These are phyloP conservation scores for Petunia axillaris DNA, from an alignment of 257 asterid species.

Conservation along the genomic window DNA sequence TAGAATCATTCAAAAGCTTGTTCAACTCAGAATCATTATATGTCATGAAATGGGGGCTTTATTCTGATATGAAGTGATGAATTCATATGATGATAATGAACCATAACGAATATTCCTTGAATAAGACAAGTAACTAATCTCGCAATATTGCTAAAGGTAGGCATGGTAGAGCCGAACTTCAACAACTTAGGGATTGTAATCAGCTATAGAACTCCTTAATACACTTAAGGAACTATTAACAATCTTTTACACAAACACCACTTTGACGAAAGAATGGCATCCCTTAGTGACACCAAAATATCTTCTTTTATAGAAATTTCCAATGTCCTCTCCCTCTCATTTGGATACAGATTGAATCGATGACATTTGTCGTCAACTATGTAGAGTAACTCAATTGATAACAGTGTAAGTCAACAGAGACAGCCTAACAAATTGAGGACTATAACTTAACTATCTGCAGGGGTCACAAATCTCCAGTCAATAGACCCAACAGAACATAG, in stretches of 20 bases:
- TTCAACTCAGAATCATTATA: not conserved
- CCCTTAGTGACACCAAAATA: not conserved
- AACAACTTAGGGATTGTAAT: not conserved
- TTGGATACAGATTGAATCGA: not conserved
- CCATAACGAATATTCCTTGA: not conserved
- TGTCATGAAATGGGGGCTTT: not conserved
- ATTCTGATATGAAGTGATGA: not conserved
- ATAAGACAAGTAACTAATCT: not conserved
- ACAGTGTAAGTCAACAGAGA: not conserved
- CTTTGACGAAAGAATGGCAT: not conserved
- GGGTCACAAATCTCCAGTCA: slow-evolving; percentile 2
- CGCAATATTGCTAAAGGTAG: not conserved
- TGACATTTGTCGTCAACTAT: not conserved
- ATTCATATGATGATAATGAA: not conserved
- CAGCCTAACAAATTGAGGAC: slow-evolving; percentile 15
- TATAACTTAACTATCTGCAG: slow-evolving; percentile 19
- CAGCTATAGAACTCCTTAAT: slow-evolving; percentile 2
- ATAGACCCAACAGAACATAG: slow-evolving; percentile 16
- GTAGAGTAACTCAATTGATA: slow-evolving; percentile 14
- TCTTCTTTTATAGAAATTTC: not conserved
- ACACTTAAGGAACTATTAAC: not conserved
- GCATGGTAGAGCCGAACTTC: not conserved
- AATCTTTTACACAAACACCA: slow-evolving; percentile 6
- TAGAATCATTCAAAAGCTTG: not conserved
- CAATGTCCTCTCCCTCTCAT: not conserved